Evolutionary conservation across 1,284 basidiomycete genomes (phyloP).

Genomic region (Omphalotus olearius): DNA sequence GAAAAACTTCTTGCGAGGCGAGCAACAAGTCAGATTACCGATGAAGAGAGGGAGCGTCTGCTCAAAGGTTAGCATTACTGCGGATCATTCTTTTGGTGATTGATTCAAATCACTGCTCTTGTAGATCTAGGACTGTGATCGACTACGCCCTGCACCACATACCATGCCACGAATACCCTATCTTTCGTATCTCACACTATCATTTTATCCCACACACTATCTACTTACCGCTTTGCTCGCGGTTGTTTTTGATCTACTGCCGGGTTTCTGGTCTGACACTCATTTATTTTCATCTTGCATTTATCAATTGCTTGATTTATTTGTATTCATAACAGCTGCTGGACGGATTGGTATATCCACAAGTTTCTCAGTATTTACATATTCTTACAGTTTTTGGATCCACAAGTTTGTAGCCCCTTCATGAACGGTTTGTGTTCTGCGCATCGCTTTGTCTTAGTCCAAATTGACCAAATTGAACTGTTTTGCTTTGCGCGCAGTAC

Average conservation of each 20-base stretch:
- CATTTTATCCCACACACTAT: background rate
- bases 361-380: no score
- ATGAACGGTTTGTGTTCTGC: background rate
- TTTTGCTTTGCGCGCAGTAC: background rate
- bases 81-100: background rate
- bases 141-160: background rate
- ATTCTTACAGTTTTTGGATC: no score
- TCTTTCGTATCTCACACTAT: no score
- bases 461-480: background rate
- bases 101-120: background rate
- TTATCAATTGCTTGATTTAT: background rate
- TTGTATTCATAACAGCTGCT: background rate
- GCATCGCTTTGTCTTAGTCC: background rate
- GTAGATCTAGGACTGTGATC: conserved; percentile 51
- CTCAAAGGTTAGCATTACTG: conserved; percentile 54
- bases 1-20: conserved; percentile 81
- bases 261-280: no score
- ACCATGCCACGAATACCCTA: conserved; percentile 4
- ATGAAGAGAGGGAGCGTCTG: conserved; percentile 64
- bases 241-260: background rate
- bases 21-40: conserved; percentile 71
- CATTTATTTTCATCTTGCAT: no score
- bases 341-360: no score
- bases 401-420: background rate
- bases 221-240: background rate